Percentiles rank a stretch among this genome's conserved stretches.
Conservation (phyloP, 345 rosid species). For the Hibiscus tridactylites region DNA sequence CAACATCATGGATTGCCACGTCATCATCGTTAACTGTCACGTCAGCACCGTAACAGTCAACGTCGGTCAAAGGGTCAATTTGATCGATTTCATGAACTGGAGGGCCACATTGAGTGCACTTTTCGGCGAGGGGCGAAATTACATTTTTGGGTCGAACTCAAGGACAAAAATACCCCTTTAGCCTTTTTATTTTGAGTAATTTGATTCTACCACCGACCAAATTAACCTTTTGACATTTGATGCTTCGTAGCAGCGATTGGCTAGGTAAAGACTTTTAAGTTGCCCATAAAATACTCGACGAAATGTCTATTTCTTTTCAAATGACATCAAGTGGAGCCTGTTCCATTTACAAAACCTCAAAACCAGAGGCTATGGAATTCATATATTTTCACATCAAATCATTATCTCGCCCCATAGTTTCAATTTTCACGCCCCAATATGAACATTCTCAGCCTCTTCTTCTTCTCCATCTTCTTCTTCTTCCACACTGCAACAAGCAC, state of each 20-base stretch:
- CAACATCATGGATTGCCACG: no score
- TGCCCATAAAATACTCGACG: not conserved
- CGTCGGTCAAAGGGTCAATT: no score
- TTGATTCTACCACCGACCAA: no score
- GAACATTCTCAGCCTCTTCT: not conserved
- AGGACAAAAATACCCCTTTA: no score
- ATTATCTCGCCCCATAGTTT: not conserved
- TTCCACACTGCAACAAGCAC: not conserved
- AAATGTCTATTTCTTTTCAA: not conserved
- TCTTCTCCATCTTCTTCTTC: not conserved
- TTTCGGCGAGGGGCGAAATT: no score
- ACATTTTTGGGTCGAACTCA: no score
- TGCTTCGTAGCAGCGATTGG: not conserved
- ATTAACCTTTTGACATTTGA: not conserved
- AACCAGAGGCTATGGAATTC: not conserved
- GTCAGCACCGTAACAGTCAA: no score
- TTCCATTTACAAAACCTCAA: not conserved
- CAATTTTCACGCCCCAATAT: not conserved
- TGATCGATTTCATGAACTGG: no score
- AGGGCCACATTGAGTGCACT: no score
- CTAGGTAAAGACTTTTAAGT: not conserved
- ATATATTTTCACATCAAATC: not conserved
- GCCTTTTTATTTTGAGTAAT: no score
- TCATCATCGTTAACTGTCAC: no score
- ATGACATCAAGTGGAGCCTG: not conserved